Conservation (phyloP, 2,329 filamentous ascomycete species). For the Fusarium mexicanum region DNA sequence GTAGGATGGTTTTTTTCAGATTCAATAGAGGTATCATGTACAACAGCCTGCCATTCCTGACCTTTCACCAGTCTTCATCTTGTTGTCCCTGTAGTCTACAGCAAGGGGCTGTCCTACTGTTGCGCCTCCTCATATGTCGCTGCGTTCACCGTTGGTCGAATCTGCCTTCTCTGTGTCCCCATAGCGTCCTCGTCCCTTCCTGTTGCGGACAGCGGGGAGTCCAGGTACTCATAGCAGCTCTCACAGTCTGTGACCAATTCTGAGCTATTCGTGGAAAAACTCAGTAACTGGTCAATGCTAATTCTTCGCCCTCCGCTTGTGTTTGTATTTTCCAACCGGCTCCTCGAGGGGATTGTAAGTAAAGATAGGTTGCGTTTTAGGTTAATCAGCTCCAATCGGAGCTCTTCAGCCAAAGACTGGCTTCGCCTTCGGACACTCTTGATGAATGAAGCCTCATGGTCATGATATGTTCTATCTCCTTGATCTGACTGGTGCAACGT, state of each 20-base stretch:
- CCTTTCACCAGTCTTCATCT: neutral
- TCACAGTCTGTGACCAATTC: constrained; percentile 26
- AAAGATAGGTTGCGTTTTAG: constrained; percentile 33
- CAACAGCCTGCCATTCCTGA: constrained; percentile 39
- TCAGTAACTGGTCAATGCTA: constrained; percentile 34
- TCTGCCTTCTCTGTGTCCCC: constrained; percentile 25
- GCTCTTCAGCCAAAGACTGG: constrained; percentile 38
- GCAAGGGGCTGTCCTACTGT: constrained; percentile 5
- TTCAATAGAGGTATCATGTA: constrained; percentile 50
- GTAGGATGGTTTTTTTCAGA: constrained; percentile 40
- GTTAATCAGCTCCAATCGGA: constrained; percentile 37
- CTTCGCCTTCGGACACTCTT: constrained; percentile 42
- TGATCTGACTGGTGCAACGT: constrained; percentile 19
- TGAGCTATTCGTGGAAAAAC: constrained; percentile 20
- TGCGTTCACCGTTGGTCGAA: constrained; percentile 3
- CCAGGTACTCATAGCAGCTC: constrained; percentile 31
- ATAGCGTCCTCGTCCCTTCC: constrained; percentile 34
- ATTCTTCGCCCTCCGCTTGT: constrained; percentile 8
- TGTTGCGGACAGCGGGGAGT: constrained; percentile 36
- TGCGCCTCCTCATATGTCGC: constrained; percentile 27
- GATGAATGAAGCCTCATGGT: constrained; percentile 36
- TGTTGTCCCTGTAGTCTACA: neutral
- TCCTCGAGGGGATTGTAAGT: constrained; percentile 12
- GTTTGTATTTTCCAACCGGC: neutral
- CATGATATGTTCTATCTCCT: constrained; percentile 20